Base-by-base conservation (phyloP, 2,329 filamentous ascomycete species). In the Fusarium subglutinans region DNA sequence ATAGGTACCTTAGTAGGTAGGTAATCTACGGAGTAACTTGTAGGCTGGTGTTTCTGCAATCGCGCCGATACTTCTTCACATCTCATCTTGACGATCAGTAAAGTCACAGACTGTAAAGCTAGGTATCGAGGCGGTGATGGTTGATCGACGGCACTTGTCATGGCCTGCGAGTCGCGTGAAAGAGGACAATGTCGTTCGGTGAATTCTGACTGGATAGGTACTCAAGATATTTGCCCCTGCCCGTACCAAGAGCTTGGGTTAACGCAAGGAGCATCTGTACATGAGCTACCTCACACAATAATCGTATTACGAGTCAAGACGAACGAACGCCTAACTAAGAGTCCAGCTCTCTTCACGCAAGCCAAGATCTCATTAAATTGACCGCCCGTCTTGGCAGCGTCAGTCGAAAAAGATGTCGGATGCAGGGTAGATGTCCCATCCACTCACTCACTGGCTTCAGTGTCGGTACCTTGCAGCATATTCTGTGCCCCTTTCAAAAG, bases 391-490 rank as follows among this genome's bases (percentile, higher is more conserved):
- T 62, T 63, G 35, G 33, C 33, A 26, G 37, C 26, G 40, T 65
- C 22, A 33, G 13, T n/a, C n/a, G 20, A 8, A 65, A 24, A 5
- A 24, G 2, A 56, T 28, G 17, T 51, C 26, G 20, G 43, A 51
- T 66, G 55, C 67, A 70, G 66, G 68, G 66, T 70, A 70, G 59
- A 33, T 51, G 26, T 28, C 24, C 30, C 20, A 28, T 65, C 33
- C 24, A 47, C 13, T 20, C 22, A 43, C 40, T 41, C 28, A n/a
- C 30, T 56, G 35, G 41, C 26, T 38, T 59, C 43, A 24, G 28
- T 61, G 12, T 35, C 18, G 53, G 63, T 72, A 54, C 58, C 69
- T 64, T 70, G 61, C 60, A 73, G 56, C 35, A 56, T 57, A 22
- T 47, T 38, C 26, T 6, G 28, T 51, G 17, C n/a, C 35, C 35